phyloP scores from a whole-genome alignment of 2,329 filamentous ascomycete genomes.

The Botrytis galanthina region DNA sequence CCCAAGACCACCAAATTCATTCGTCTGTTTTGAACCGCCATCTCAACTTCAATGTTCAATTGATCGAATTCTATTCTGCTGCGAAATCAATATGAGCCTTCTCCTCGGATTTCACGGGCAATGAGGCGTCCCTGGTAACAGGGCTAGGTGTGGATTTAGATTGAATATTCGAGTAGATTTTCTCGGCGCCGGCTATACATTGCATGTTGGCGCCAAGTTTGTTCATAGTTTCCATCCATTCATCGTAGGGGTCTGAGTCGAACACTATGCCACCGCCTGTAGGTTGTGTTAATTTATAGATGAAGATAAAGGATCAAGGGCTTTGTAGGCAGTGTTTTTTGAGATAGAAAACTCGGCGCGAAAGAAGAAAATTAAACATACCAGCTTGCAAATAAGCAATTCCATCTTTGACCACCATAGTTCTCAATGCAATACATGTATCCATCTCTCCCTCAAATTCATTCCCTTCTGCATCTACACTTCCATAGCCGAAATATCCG shows the following conservation, averaged over 20 bases:
- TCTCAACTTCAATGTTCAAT: neutral
- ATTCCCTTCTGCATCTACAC: constrained; percentile 61
- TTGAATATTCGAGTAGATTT: constrained; percentile 41
- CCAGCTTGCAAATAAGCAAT: constrained; percentile 87
- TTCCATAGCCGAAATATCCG: constrained; percentile 90
- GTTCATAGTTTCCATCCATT: constrained; percentile 96
- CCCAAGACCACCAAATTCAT: neutral
- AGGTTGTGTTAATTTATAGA: neutral
- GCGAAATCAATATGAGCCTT: constrained; percentile 32
- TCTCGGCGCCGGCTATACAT: constrained; percentile 82
- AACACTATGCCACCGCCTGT: constrained; percentile 85
- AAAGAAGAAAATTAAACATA: constrained; percentile 36
- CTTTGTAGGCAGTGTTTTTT: neutral
- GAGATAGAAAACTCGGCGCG: neutral
- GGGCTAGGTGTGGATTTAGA: constrained; percentile 8
- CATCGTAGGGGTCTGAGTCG: constrained; percentile 86
- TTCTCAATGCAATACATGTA: constrained; percentile 70
- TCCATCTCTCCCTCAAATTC: constrained; percentile 84
- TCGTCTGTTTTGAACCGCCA: neutral
- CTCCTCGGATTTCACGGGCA: constrained; percentile 5
- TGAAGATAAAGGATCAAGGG: neutral
- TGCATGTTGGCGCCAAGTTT: constrained; percentile 89
- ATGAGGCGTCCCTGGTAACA: neutral
- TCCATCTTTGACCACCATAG: constrained; percentile 91
- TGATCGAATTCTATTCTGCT: constrained; percentile 21